Base-by-base conservation (phyloP, 2,329 filamentous ascomycete species). In the Madurella mycetomatis region DNA sequence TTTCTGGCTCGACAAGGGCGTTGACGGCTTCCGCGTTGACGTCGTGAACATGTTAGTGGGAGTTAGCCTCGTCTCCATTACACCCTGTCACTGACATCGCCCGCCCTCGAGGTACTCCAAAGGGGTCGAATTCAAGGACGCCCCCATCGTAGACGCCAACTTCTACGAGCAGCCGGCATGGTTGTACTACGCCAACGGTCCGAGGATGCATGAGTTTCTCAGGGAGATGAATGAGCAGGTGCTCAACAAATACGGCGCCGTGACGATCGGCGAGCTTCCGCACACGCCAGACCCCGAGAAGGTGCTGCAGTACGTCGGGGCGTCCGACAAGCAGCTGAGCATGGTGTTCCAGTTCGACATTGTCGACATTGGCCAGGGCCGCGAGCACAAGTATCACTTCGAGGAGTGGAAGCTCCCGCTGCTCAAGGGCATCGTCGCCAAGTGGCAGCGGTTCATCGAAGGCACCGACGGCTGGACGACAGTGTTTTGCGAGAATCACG, bases 1-100 rank as follows among this genome's bases (percentile, higher is more conserved):
- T 41, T 92, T 91, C 66, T 92, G 88, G 88, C 78, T 92, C 0
- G 73, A 86, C 41, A 81, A 82, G 32, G 87, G 87, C 1, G 83
- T 87, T 0, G 80, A 85, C 34, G 85, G 85, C 1, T 88, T 88
- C 72, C 76, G 85, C 13, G 79, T 88, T 69, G 85, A 88, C 59
- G 83, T 84, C 0, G 85, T 88, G 65, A 88, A 88, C 67, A 80
- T 87, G 70, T 86, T 85, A 63, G 56, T 54, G 9, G 25, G 19
- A 9, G 8, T 12, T 43, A 2, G 12, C 18, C 15, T 37, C 19
- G 17, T 18, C 12, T 31, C 42, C 12, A 8, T 25, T 7, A 9
- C 25, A 31, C 18, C 8, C 5, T 13, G 41, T 16, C 15, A 30
- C 5, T 44, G 9, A 9, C 9, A 18, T 15, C 13, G 9, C 39